Evolutionary conservation across 768 basidiomycete genomes (phyloP), one percentile per base, ranked within the genome.

Genomic region (Symmetrospora coprosmae): DNA sequence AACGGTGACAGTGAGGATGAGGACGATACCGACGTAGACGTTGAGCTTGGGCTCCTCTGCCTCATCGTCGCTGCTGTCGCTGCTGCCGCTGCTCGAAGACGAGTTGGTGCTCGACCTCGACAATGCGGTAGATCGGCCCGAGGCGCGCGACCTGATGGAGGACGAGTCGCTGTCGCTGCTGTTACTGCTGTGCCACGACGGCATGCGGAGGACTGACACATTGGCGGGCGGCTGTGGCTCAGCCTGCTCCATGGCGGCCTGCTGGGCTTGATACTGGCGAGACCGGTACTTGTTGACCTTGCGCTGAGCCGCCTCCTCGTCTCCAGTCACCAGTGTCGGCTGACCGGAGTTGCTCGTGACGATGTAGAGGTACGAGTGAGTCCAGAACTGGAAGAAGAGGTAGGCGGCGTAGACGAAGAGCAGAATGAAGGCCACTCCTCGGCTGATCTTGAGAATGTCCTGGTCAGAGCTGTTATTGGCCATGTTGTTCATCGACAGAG

Each of bases 401-500:
- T 86, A 87, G 19, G 76, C 58, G 34, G 66, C 70, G 67, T 90
- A 89, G 61, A 86, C 81, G 70, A 84, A 76, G 21, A 89, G 75
- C 5, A 89, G 76, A 53, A 89, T 78, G 52, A 90, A 75, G 4
- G 87, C 80, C 35, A 68, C 64, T 28, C 69, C 69, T 14, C 66
- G 64, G 17, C 63, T 64, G 9, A 70, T 59, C 16, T 61, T 51
- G 7, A 70, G 48, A 5, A 70, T 62, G 37, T 55, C 50, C 27
- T 46, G 56, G 21, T 66, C 68, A 58, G 50, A 70, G 65, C 9
- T 67, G 69, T 35, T 16, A 30, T 63, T 66, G 2, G 56, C 52
- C 17, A 50, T 46, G 5, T 27, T 31, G 11, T 33, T 51, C 8
- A 56, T 25, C 14, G 69, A 72, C 45, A 84, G 68, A 30, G 79